phyloP scores from a whole-genome alignment of 176 grass and related monocot genomes.

The Cymbopogon citratus region DNA sequence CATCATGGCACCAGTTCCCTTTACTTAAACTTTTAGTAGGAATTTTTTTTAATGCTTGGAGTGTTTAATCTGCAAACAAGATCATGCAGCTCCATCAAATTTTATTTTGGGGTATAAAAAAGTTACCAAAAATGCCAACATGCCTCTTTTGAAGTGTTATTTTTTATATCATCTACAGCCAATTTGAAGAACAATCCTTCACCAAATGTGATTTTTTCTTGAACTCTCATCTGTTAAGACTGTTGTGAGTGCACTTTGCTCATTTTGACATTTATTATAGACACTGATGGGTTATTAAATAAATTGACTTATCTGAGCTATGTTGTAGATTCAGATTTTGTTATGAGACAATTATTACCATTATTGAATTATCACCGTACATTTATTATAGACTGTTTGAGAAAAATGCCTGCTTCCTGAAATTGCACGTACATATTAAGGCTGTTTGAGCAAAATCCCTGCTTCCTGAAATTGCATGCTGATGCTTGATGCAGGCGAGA shows the following conservation, averaged over 20 bases:
- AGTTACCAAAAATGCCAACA: background rate
- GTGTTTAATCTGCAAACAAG: background rate
- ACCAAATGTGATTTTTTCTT: background rate
- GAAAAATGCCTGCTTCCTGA: background rate
- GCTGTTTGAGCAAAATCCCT: background rate
- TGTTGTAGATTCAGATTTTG: background rate
- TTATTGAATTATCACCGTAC: background rate
- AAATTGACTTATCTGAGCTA: background rate
- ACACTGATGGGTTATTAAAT: background rate
- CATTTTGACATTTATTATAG: background rate
- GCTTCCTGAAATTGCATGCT: slow-evolving; percentile 24
- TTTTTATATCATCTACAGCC: background rate
- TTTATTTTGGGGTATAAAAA: background rate
- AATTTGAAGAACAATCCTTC: background rate
- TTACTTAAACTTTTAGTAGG: background rate
- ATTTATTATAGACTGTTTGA: no score
- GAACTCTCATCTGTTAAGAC: background rate
- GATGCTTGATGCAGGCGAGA: slow-evolving; percentile 39
- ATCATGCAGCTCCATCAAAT: background rate
- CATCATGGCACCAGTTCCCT: background rate
- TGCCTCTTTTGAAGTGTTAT: background rate
- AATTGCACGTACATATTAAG: slow-evolving; percentile 20
- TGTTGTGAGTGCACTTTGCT: background rate
- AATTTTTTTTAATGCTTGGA: background rate
- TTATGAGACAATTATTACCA: background rate